These are phyloP conservation scores for Tinospora cordifolia DNA, from an alignment of 164 flowering plant genomes.

Conservation along the genomic window DNA sequence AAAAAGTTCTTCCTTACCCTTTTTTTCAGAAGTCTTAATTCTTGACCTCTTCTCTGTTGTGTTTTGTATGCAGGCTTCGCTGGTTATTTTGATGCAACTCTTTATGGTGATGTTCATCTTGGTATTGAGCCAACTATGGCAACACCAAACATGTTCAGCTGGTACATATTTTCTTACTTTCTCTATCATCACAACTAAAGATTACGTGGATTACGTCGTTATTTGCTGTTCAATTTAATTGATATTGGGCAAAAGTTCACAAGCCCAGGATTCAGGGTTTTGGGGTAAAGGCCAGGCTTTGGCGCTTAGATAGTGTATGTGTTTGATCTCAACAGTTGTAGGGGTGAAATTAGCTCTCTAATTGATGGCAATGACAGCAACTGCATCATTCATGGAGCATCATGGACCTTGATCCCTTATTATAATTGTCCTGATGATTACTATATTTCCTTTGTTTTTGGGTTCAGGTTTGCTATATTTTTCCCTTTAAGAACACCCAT, in stretches of 20 bases:
- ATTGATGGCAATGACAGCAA: no score
- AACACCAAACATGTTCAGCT: conserved; percentile 98
- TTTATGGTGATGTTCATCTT: conserved; percentile 96
- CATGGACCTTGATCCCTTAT: not conserved
- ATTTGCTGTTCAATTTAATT: not conserved
- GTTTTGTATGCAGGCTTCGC: conserved; percentile 59
- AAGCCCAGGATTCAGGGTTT: not conserved
- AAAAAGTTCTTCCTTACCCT: no score
- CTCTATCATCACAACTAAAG: not conserved
- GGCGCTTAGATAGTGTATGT: no score
- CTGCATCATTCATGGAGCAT: not conserved
- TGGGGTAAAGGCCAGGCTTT: no score
- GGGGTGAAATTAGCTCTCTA: no score
- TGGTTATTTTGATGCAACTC: conserved; percentile 91
- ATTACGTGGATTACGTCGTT: not conserved
- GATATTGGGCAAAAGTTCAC: not conserved
- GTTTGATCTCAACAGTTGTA: no score
- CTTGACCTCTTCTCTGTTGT: not conserved
- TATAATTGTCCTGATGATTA: not conserved
- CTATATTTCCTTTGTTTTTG: not conserved
- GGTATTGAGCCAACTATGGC: conserved; percentile 90
- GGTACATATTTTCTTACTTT: conserved; percentile 33
- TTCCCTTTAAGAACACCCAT: conserved; percentile 84
- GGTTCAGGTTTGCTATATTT: conserved; percentile 82
- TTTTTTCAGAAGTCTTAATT: no score